These are phyloP conservation scores for Coniferiporia sulphurascens DNA, from an alignment of 1,284 basidiomycete genomes.

Conservation along the genomic window DNA sequence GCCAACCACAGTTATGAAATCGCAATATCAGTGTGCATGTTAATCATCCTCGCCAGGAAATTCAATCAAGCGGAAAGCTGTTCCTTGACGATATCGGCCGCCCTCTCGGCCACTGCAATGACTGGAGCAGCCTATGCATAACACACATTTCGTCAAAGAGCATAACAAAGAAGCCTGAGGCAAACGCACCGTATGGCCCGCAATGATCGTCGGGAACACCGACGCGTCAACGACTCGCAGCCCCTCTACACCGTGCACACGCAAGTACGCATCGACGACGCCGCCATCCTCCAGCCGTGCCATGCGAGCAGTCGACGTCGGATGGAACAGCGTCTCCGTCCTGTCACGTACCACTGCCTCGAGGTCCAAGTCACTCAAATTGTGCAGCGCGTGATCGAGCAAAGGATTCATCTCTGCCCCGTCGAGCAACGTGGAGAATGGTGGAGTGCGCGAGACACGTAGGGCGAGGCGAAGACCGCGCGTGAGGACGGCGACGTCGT, in stretches of 20 bases:
- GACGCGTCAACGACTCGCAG: slow-evolving; percentile 23
- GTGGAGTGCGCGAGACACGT: slow-evolving; percentile 6
- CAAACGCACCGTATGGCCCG: slow-evolving; percentile 14
- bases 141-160: too few relatives aligned
- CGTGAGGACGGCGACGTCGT: slow-evolving; percentile 18
- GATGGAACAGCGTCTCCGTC: slow-evolving; percentile 43
- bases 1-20: too few relatives aligned
- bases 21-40: too few relatives aligned
- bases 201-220: slow-evolving; percentile 21
- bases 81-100: too few relatives aligned
- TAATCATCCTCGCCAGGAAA: too few relatives aligned
- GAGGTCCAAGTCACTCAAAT: not conserved
- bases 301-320: slow-evolving; percentile 42
- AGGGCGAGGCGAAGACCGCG: slow-evolving; percentile 11
- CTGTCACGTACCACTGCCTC: slow-evolving; percentile 10
- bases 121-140: too few relatives aligned
- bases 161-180: too few relatives aligned
- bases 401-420: not conserved
- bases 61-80: not conserved
- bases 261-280: slow-evolving; percentile 39
- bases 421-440: slow-evolving; percentile 2
- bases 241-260: slow-evolving; percentile 33
- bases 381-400: slow-evolving; percentile 5
- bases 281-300: slow-evolving; percentile 36
- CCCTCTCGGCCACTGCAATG: too few relatives aligned